Conservation (phyloP, 2,329 filamentous ascomycete genomes). For the Calonectria naviculata region DNA sequence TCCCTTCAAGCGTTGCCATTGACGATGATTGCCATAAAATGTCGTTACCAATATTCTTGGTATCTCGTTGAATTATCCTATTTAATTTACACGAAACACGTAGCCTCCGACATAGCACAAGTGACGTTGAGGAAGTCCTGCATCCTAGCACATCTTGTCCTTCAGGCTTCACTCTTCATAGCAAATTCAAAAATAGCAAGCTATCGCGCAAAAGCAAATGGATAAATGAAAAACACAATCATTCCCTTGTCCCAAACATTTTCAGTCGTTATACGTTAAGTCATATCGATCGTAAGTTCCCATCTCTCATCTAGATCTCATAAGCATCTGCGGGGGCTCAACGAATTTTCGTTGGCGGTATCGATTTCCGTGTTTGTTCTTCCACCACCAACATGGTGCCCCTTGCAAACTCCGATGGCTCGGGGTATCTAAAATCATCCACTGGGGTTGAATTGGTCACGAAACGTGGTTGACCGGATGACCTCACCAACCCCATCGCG, state of each 20-base stretch:
- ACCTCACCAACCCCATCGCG: conserved; percentile 69
- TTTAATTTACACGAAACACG: conserved; percentile 35
- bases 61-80: conserved; percentile 24
- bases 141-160: conserved; percentile 27
- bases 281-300: conserved; percentile 41
- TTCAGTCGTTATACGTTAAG: conserved; percentile 38
- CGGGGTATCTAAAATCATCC: conserved; percentile 14
- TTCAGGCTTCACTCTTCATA: background rate
- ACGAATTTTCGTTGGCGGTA: background rate
- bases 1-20: background rate
- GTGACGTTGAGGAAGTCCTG: conserved; percentile 29
- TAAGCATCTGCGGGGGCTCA: conserved; percentile 10
- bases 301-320: conserved; percentile 20
- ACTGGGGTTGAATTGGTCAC: conserved; percentile 28
- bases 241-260: conserved; percentile 11
- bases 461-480: conserved; percentile 53
- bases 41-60: conserved; percentile 14
- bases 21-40: conserved; percentile 3
- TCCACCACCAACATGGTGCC: background rate
- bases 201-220: conserved; percentile 18
- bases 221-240: background rate
- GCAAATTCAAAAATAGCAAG: conserved; percentile 28
- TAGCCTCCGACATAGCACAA: conserved; percentile 12
- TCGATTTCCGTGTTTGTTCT: background rate
- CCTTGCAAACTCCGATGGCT: conserved; percentile 5